Percentiles rank a stretch among this genome's conserved stretches.
These are phyloP conservation scores for Sporobolomyces pararoseus DNA, from an alignment of 768 basidiomycete genomes.

Conservation along the genomic window DNA sequence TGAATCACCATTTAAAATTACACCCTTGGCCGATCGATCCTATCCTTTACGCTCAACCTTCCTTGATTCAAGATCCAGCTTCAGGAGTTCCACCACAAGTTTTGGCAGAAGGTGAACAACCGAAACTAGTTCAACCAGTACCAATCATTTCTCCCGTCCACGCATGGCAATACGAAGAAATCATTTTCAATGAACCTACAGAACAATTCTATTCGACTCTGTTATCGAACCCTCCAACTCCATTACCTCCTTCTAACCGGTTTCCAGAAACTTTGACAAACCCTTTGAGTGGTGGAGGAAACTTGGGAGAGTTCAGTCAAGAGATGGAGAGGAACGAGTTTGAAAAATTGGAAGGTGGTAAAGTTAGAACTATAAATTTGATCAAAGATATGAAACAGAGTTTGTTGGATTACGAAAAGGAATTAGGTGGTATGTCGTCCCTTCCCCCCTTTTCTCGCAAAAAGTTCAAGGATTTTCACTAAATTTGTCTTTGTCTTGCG, in stretches of 20 bases:
- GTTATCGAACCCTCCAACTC: slow-evolving; percentile 75
- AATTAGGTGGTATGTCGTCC: slow-evolving; percentile 56
- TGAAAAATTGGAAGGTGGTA: slow-evolving; percentile 71
- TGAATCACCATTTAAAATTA: slow-evolving; percentile 92
- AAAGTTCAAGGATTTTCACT: neutral
- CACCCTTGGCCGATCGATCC: slow-evolving; percentile 65
- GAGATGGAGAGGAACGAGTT: slow-evolving; percentile 84
- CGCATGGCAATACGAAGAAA: slow-evolving; percentile 98
- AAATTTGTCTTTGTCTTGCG: too few species aligned
- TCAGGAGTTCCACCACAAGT: slow-evolving; percentile 16
- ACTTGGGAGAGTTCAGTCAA: slow-evolving; percentile 72
- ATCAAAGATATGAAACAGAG: slow-evolving; percentile 66
- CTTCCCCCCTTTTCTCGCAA: neutral
- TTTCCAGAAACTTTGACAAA: slow-evolving; percentile 15
- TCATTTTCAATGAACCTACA: slow-evolving; percentile 91
- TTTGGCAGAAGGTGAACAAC: neutral
- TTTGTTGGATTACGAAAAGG: slow-evolving; percentile 76
- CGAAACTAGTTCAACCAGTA: neutral
- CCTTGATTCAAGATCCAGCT: slow-evolving; percentile 3
- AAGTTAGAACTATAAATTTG: slow-evolving; percentile 66
- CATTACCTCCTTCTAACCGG: slow-evolving; percentile 55
- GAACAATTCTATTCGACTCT: slow-evolving; percentile 78
- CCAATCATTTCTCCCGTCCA: slow-evolving; percentile 57
- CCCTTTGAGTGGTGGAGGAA: slow-evolving; percentile 55
- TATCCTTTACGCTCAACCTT: slow-evolving; percentile 33